A percentile compares a stretch with the other conserved stretches of the same genome.
These are phyloP conservation scores for Mycena alexandri DNA, from an alignment of 768 basidiomycete species.

Conservation along the genomic window DNA sequence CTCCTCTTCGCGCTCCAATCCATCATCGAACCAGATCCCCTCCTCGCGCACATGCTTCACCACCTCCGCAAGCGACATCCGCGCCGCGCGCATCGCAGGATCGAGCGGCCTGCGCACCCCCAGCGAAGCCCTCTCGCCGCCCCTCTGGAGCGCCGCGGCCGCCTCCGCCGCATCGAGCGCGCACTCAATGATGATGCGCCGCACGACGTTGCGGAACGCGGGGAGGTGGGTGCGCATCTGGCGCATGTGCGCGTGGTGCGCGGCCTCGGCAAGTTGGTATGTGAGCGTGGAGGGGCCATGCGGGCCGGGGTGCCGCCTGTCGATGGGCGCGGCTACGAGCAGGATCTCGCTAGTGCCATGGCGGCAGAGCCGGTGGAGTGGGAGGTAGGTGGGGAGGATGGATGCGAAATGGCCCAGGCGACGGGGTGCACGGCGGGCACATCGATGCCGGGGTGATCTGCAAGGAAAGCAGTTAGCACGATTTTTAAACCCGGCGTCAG, in stretches of 20 bases:
- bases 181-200: slow-evolving; percentile 75
- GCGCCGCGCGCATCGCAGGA: slow-evolving; percentile 66
- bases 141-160: slow-evolving; percentile 35
- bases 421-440: slow-evolving; percentile 65
- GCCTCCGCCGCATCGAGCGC: slow-evolving; percentile 52
- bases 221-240: slow-evolving; percentile 72
- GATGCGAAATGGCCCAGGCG: slow-evolving; percentile 66
- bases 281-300: slow-evolving; percentile 62
- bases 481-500: too few relatives aligned
- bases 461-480: slow-evolving; percentile 36
- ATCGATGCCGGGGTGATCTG: slow-evolving; percentile 36
- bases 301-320: slow-evolving; percentile 51
- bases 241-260: slow-evolving; percentile 61
- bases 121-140: slow-evolving; percentile 46
- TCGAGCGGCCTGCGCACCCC: slow-evolving; percentile 46
- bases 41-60: slow-evolving; percentile 68
- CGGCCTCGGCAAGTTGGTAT: slow-evolving; percentile 55
- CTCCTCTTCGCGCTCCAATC: slow-evolving; percentile 71
- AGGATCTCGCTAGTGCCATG: slow-evolving; percentile 17
- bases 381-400: slow-evolving; percentile 32
- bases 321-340: too few relatives aligned
- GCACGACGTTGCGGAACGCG: slow-evolving; percentile 77
- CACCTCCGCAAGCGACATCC: slow-evolving; percentile 74
- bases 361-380: slow-evolving; percentile 36
- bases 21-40: slow-evolving; percentile 76